These are phyloP conservation scores for Rubia yunnanensis DNA, from an alignment of 257 asterid genomes.

Conservation along the genomic window DNA sequence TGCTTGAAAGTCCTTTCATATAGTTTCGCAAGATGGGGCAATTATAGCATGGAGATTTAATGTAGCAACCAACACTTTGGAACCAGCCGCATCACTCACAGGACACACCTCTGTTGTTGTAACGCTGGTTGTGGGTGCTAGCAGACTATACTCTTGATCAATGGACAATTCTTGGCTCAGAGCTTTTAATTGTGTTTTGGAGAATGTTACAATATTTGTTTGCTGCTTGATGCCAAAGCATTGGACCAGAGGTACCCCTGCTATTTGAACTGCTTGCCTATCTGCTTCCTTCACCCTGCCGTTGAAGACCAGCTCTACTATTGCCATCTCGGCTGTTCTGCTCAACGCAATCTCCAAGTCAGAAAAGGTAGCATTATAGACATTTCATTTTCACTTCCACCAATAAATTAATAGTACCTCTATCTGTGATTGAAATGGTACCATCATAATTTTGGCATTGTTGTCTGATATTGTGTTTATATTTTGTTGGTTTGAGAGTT, in stretches of 20 bases:
- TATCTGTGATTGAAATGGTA: too few relatives aligned
- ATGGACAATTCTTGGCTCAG: constrained; percentile 16
- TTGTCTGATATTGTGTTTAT: too few relatives aligned
- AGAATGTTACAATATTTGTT: constrained; percentile 50
- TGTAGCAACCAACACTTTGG: constrained; percentile 63
- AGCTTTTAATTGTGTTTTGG: constrained; percentile 42
- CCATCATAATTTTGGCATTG: too few relatives aligned
- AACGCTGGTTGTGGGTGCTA: constrained; percentile 74
- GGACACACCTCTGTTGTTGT: constrained; percentile 88
- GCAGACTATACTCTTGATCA: constrained; percentile 76
- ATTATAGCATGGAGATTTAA: constrained; percentile 86
- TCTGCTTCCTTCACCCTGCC: constrained; percentile 31
- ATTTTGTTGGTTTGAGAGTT: too few relatives aligned
- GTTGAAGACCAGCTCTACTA: constrained; percentile 24
- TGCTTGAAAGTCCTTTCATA: neutral
- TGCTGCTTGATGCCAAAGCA: constrained; percentile 6
- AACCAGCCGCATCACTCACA: constrained; percentile 77
- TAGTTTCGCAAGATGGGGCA: constrained; percentile 57
- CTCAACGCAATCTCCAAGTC: constrained; percentile 18
- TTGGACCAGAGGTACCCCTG: constrained; percentile 18
- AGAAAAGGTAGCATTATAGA: constrained; percentile 26
- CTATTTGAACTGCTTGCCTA: constrained; percentile 28
- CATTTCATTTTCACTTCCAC: neutral
- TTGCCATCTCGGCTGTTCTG: constrained; percentile 43
- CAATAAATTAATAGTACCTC: too few relatives aligned